Base-by-base conservation (phyloP, 225 moss, liverwort and hornwort genomes). In the Bryum argenteum region DNA sequence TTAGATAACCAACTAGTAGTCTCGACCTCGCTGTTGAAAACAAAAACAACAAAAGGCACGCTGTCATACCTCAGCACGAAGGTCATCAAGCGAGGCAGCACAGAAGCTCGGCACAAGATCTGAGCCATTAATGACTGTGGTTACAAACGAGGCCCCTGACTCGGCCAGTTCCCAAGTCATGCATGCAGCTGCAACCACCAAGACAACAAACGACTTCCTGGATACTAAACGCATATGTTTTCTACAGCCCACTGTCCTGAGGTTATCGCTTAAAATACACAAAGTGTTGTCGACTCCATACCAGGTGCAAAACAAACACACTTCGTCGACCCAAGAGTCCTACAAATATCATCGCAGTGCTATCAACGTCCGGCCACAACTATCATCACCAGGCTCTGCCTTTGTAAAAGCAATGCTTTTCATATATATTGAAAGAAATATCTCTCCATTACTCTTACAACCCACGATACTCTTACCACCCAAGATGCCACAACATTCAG, bases 91-190 rank as follows among this genome's bases (percentile, higher is more conserved):
- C 5, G 92, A 90, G 10, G 90, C 92, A 54, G 89, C 82, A 65
- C 84, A 90, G 77, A 92, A 92, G 40, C 82, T 88, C 33, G 92
- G 92, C 45, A 92, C 92, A 57, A 92, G 83, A 80, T 92, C 92
- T 23, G 92, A 88, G 43, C 92, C 92, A 75, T 92, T 92, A 14
- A 92, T 88, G 40, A 92, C 86, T 48, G 92, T 82, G 14, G 92
- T 88, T 26, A 92, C 82, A 66, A 92, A 92, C 11, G 86, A 73
- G 53, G 56, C 62, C 5, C 92, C 88, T 54, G 92, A 92, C 65
- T 90, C 92, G 6, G 92, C 92, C 70, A 92, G 79, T 70, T 92
- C 92, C 92, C 90, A 92, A 44, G 92, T 92, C 92, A 92, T 92
- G 60, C 90, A 92, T 48, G 90, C 92, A 51, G 92, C 92, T 91